Base-by-base conservation (phyloP, 148 eudicot species). In the Euryodendron excelsum region DNA sequence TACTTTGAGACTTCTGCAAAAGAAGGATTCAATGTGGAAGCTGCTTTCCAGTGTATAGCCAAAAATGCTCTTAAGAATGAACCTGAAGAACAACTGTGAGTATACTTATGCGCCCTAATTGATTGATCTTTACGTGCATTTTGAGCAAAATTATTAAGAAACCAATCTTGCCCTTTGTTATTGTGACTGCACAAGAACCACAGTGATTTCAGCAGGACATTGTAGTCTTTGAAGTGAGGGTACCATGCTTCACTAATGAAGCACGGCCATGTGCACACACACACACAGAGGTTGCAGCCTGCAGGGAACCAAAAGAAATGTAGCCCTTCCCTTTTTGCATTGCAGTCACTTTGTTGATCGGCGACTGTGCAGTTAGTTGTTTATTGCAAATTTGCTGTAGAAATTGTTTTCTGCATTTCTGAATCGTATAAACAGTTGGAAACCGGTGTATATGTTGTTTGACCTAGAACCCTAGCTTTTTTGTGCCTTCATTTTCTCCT, bases 1-100 rank as follows among this genome's bases (percentile, higher is more conserved):
- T 90, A 86, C 84, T 90, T 88, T 59, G 93, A 90, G 79, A 90
- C 93, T 50, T 90, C 93, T 65, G 93, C 93, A 5, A 90, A 90
- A 81, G 93, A 86, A 21, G 91, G 93, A 15, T 64, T 86, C 28
- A 88, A 90, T 82, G 91, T 90, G 59, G 91, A 90, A 76, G 93
- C 83, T 72, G 93, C 93, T 70, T 90, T 90, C 65, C 88, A 88
- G 72, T 90, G 89, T 72, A 90, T 90, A 72, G 91, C 93, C 23
- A 85, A 85, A 69, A 85, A 86, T 69, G 91, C 93, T 33, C 86
- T 86, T 13, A 90, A 90, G 76, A 90, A 86, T 39, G 93, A 86
- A 68, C 90, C 90, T 50, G 88, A 90, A 77, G 91, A 90, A 73
- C 88, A 90, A 69, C 52, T 84, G 93, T 90, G 66, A 90, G 93